These are phyloP conservation scores for Penicillium angulare DNA, from an alignment of 495 filamentous ascomycete genomes.

Conservation along the genomic window DNA sequence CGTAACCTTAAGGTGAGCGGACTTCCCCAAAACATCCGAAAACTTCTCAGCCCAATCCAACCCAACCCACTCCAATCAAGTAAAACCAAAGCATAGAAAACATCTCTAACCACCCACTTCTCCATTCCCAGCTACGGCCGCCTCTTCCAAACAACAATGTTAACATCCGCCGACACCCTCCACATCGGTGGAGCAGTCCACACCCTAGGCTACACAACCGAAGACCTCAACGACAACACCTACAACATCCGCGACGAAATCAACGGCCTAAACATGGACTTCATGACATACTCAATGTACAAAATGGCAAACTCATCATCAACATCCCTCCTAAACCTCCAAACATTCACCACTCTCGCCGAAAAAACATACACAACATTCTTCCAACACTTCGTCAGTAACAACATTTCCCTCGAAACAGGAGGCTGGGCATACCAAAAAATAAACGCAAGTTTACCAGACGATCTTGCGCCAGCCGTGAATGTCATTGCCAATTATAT, in stretches of 20 bases:
- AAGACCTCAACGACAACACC: conserved; percentile 32
- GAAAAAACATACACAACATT: conserved; percentile 31
- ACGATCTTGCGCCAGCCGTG: conserved; percentile 10
- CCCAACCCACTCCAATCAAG: background rate
- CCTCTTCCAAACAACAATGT: conserved; percentile 30
- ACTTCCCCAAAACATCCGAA: too few species aligned
- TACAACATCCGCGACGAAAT: conserved; percentile 36
- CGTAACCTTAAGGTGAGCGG: conserved; percentile 20
- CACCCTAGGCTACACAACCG: conserved; percentile 9
- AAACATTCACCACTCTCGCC: conserved; percentile 17
- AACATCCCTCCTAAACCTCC: conserved; percentile 21
- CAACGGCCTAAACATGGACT: conserved; percentile 36
- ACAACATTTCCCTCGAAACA: conserved; percentile 19
- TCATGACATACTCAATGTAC: conserved; percentile 38
- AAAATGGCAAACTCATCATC: conserved; percentile 26
- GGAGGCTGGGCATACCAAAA: conserved; percentile 30
- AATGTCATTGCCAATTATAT: conserved; percentile 4
- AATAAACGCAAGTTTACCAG: conserved; percentile 27
- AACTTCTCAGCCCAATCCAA: background rate
- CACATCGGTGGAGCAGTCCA: conserved; percentile 10
- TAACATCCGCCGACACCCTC: conserved; percentile 27
- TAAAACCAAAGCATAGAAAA: background rate
- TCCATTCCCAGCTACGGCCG: conserved; percentile 24
- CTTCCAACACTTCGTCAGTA: conserved; percentile 39
- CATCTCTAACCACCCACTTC: background rate